phyloP scores from a whole-genome alignment of 192 early-diverging fungal species.

The Podila minutissima region DNA sequence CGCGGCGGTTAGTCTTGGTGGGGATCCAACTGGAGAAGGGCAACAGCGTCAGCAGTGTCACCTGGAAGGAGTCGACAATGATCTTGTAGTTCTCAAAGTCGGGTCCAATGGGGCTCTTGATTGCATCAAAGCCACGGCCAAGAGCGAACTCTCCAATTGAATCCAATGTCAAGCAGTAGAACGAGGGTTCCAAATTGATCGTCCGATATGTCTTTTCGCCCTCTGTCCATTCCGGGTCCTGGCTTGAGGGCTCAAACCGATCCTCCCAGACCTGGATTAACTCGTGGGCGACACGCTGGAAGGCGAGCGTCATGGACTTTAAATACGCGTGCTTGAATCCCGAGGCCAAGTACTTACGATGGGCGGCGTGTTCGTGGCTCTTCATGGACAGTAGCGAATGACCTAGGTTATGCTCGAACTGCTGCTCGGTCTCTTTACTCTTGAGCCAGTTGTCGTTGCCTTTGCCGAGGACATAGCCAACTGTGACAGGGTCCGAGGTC shows the following conservation, averaged over 20 bases:
- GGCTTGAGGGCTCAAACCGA: neutral
- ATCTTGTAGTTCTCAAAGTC: slow-evolving; percentile 44
- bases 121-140: slow-evolving; percentile 37
- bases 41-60: slow-evolving; percentile 22
- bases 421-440: slow-evolving; percentile 34
- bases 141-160: slow-evolving; percentile 44
- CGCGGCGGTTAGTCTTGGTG: slow-evolving; percentile 31
- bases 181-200: slow-evolving; percentile 33
- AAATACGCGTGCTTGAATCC: slow-evolving; percentile 41
- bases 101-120: slow-evolving; percentile 24
- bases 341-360: slow-evolving; percentile 27
- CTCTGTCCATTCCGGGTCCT: slow-evolving; percentile 12
- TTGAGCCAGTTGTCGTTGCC: slow-evolving; percentile 50
- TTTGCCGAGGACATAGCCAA: slow-evolving; percentile 44
- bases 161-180: slow-evolving; percentile 34
- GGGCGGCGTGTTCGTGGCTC: slow-evolving; percentile 18
- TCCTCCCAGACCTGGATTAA: slow-evolving; percentile 22
- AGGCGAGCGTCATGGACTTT: slow-evolving; percentile 32
- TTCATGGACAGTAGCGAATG: slow-evolving; percentile 37
- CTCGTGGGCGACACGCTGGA: slow-evolving; percentile 25
- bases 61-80: slow-evolving; percentile 47
- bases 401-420: slow-evolving; percentile 43
- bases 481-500: slow-evolving; percentile 44
- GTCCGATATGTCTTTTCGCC: slow-evolving; percentile 24
- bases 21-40: slow-evolving; percentile 48